Conservation (phyloP, 2,329 filamentous ascomycete genomes). For the Apiospora rasikravindrae region DNA sequence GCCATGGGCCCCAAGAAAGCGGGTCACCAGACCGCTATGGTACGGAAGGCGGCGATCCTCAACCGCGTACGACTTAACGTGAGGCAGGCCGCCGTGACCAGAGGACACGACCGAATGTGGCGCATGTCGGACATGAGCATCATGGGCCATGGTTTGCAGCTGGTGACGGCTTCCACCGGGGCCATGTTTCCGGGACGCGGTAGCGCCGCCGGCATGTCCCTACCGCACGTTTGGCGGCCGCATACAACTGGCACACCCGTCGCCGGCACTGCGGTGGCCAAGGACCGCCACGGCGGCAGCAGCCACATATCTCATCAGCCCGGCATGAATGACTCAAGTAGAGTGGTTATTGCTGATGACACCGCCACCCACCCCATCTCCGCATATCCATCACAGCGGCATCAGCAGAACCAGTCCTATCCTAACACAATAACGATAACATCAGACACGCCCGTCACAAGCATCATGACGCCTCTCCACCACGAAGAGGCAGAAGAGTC, state of each 20-base stretch:
- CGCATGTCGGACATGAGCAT: slow-evolving; percentile 41
- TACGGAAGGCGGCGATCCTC: slow-evolving; percentile 69
- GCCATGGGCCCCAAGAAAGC: slow-evolving; percentile 48
- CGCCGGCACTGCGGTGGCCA: neutral
- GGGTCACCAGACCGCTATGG: slow-evolving; percentile 53
- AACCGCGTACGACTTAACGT: slow-evolving; percentile 62
- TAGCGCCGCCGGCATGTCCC: slow-evolving; percentile 24
- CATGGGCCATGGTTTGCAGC: slow-evolving; percentile 41
- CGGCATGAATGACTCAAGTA: neutral
- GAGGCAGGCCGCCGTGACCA: slow-evolving; percentile 41
- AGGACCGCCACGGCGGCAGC: neutral
- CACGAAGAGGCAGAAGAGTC: slow-evolving; percentile 49
- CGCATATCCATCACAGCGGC: neutral
- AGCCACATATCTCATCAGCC: neutral
- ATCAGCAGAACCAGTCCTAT: neutral
- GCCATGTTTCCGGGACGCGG: slow-evolving; percentile 38
- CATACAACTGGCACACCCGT: slow-evolving; percentile 32
- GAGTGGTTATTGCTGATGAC: neutral
- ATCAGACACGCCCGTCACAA: neutral
- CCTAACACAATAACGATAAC: too few species aligned
- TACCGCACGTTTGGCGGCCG: slow-evolving; percentile 34
- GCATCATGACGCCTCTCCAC: slow-evolving; percentile 25
- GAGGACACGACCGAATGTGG: slow-evolving; percentile 39
- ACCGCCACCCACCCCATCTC: neutral
- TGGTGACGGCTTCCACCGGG: slow-evolving; percentile 35